These are phyloP conservation scores for Betula pendula DNA, from an alignment of 306 rosid species.

Conservation along the genomic window DNA sequence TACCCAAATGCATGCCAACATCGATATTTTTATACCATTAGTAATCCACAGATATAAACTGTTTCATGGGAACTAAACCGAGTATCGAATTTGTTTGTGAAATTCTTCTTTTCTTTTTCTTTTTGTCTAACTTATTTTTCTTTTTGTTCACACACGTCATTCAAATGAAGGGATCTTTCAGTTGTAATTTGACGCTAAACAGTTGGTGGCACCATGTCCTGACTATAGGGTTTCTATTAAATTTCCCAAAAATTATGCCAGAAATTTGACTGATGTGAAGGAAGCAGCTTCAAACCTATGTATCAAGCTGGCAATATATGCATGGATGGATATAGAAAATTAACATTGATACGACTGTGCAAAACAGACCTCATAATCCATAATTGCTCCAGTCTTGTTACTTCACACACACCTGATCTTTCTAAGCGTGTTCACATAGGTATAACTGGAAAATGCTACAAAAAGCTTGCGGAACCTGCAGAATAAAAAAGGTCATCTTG, in stretches of 20 bases:
- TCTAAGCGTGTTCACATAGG: slow-evolving; percentile 73
- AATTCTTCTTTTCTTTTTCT: background rate
- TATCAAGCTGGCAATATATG: background rate
- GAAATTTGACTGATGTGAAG: background rate
- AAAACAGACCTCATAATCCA: background rate
- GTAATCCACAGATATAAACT: background rate
- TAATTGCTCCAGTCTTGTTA: background rate
- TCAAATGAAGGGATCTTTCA: background rate
- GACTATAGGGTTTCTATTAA: too few relatives aligned
- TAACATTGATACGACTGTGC: background rate
- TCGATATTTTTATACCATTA: background rate
- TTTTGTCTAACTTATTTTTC: too few relatives aligned
- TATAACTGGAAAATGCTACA: slow-evolving; percentile 79
- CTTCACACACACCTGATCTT: slow-evolving; percentile 36
- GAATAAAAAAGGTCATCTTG: too few relatives aligned
- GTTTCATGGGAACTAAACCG: background rate
- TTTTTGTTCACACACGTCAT: too few relatives aligned
- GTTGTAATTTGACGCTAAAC: too few relatives aligned
- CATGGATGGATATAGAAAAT: background rate
- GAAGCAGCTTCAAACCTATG: background rate
- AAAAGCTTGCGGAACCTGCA: slow-evolving; percentile 73
- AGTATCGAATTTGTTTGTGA: background rate
- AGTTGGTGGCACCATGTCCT: too few relatives aligned
- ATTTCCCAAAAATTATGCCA: too few relatives aligned
- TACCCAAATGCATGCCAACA: background rate